phyloP scores from a whole-genome alignment of 306 rosid species.

The Citrullus amarus region DNA sequence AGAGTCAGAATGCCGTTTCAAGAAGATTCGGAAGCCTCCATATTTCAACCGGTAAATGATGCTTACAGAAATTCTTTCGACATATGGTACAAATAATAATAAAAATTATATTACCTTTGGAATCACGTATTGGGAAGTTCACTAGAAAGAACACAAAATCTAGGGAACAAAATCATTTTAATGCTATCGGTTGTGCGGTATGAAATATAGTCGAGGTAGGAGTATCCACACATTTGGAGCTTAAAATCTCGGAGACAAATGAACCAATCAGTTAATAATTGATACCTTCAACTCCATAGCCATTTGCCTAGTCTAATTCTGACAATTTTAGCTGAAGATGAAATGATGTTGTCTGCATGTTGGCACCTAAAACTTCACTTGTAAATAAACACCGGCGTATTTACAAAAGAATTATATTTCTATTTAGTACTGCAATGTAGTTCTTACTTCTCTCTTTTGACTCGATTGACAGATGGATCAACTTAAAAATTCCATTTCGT shows the following conservation, averaged over 20 bases:
- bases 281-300: not conserved
- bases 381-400: not conserved
- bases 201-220: not conserved
- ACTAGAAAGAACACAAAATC: not conserved
- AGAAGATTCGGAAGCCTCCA: constrained; percentile 85
- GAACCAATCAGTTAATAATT: not conserved
- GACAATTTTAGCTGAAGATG: not conserved
- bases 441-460: constrained; percentile 16
- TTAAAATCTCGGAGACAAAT: not conserved
- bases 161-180: not conserved
- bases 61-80: not conserved
- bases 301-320: not conserved
- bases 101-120: not conserved
- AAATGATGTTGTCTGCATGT: not conserved
- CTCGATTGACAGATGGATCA: constrained; percentile 63
- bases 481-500: constrained; percentile 64
- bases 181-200: not conserved
- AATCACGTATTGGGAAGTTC: not conserved
- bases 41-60: constrained; percentile 69
- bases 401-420: not conserved
- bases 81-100: not conserved
- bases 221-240: not conserved
- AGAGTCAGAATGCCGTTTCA: constrained; percentile 88
- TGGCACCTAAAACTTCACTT: not conserved
- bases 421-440: not conserved